These are phyloP conservation scores for Mycena capillaripes DNA, from an alignment of 768 basidiomycete genomes.

Conservation along the genomic window DNA sequence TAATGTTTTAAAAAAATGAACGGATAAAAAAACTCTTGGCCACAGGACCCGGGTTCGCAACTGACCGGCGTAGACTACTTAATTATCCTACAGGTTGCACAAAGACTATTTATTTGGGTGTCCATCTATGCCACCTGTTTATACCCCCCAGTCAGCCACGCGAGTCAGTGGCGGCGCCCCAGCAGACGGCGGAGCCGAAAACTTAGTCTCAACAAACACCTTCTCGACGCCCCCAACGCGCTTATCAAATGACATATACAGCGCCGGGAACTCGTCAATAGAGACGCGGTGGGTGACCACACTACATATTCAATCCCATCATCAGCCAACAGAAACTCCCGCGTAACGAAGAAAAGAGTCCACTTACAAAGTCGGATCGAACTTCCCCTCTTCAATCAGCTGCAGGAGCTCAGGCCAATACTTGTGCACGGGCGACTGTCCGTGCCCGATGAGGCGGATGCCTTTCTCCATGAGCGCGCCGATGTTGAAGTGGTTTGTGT, in stretches of 20 bases:
- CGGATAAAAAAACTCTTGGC: too few relatives aligned
- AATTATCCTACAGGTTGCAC: too few relatives aligned
- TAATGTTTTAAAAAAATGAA: too few relatives aligned
- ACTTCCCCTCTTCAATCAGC: conserved; percentile 73
- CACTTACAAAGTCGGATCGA: conserved; percentile 72
- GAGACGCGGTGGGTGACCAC: conserved; percentile 71
- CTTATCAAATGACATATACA: conserved; percentile 77
- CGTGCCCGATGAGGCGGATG: conserved; percentile 77
- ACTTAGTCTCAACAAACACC: conserved; percentile 82
- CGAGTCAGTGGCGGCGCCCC: conserved; percentile 67
- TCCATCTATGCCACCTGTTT: too few relatives aligned
- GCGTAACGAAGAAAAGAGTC: too few relatives aligned
- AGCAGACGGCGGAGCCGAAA: conserved; percentile 56
- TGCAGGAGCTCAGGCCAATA: conserved; percentile 83
- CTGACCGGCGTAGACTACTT: too few relatives aligned
- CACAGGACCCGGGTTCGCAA: too few relatives aligned
- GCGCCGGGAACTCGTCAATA: conserved; percentile 74
- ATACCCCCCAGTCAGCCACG: conserved; percentile 69
- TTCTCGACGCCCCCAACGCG: conserved; percentile 71
- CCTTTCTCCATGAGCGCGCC: conserved; percentile 87
- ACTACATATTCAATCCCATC: conserved; percentile 40
- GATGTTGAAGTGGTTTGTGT: conserved; percentile 77
- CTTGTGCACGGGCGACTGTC: conserved; percentile 81
- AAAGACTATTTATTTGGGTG: too few relatives aligned
- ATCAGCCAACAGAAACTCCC: too few relatives aligned